These are phyloP conservation scores for Lachnellula willkommii DNA, from an alignment of 2,329 filamentous ascomycete genomes.

Conservation along the genomic window DNA sequence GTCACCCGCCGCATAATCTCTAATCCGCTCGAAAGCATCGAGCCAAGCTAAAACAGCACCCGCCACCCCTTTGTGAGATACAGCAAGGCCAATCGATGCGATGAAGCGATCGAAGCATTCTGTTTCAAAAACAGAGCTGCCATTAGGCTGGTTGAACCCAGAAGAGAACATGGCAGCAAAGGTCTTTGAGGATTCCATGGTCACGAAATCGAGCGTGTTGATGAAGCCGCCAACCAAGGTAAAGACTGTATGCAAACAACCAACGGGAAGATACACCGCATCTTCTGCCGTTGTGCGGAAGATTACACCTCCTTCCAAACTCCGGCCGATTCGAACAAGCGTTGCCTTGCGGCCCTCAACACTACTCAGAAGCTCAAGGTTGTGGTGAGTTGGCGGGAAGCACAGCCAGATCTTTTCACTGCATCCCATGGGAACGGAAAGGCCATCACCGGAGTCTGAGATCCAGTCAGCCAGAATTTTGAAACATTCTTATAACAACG, in stretches of 20 bases:
- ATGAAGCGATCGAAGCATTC: neutral
- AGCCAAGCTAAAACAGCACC: neutral
- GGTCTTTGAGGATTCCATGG: constrained; percentile 2
- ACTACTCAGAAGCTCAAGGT: constrained; percentile 7
- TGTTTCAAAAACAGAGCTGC: neutral
- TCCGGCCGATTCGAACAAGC: constrained; percentile 4
- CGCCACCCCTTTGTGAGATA: neutral
- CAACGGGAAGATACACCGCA: constrained; percentile 13
- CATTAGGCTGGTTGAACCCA: neutral
- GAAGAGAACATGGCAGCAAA: neutral
- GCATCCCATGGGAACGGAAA: constrained; percentile 9
- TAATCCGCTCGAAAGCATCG: neutral
- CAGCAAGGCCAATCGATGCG: neutral
- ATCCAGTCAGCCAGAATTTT: neutral
- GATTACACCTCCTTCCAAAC: constrained; percentile 13
- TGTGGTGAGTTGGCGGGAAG: constrained; percentile 13
- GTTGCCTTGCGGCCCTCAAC: constrained; percentile 7
- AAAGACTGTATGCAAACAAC: constrained; percentile 14
- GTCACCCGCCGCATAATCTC: neutral
- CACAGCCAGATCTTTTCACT: constrained; percentile 11
- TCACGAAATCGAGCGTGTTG: constrained; percentile 11
- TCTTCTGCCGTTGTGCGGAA: constrained; percentile 8
- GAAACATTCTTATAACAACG: neutral
- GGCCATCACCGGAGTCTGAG: constrained; percentile 9
- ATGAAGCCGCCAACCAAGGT: constrained; percentile 12